Percentiles rank a stretch among this genome's conserved stretches.
phyloP scores from a whole-genome alignment of 306 rosid species.

The Trichosanthes cucumerina region DNA sequence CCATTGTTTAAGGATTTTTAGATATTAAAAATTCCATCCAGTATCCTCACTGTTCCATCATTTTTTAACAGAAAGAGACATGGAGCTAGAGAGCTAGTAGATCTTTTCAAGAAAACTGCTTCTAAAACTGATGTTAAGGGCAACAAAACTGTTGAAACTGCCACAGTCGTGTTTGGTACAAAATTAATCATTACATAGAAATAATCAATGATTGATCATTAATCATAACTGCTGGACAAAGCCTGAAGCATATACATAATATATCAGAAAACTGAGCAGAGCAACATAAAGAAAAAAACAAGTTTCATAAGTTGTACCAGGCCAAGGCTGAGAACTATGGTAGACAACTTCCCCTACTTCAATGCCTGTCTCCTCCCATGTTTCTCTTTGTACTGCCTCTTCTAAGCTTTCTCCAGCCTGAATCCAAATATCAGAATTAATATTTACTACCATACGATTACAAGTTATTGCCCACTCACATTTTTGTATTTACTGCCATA shows the following conservation, averaged over 20 bases:
- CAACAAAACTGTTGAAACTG: background rate
- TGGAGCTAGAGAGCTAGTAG: background rate
- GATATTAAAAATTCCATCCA: background rate
- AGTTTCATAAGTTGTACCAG: constrained; percentile 37
- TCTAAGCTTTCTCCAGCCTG: constrained; percentile 98
- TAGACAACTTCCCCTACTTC: constrained; percentile 90
- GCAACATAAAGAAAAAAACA: background rate
- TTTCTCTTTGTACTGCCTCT: constrained; percentile 93
- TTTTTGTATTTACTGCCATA: background rate
- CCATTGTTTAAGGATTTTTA: background rate
- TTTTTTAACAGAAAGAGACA: background rate
- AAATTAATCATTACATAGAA: background rate
- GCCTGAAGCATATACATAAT: background rate
- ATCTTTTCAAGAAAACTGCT: background rate
- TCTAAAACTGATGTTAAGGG: background rate
- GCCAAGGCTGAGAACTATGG: constrained; percentile 98
- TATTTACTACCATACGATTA: background rate
- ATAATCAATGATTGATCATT: background rate
- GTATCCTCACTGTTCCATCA: background rate
- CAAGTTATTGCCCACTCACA: no score
- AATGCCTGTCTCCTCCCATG: constrained; percentile 91
- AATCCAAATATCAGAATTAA: constrained; percentile 10
- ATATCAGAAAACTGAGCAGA: background rate
- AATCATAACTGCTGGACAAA: background rate
- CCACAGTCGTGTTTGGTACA: background rate